Evolutionary conservation across 176 grass and related monocot species (phyloP).

Genomic region (Musa schizocarpa): DNA sequence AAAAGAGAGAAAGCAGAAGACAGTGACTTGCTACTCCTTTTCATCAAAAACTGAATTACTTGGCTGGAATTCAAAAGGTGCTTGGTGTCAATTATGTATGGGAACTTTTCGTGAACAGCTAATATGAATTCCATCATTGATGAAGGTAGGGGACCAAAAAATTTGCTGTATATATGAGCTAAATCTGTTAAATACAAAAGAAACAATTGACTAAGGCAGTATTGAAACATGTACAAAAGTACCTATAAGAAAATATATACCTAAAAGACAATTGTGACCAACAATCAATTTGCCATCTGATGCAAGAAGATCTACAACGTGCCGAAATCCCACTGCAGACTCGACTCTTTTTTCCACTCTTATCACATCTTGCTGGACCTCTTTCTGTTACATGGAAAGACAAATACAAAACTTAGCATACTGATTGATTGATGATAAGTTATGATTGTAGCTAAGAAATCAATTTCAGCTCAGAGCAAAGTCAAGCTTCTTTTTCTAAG

Average conservation of each 20-base stretch:
- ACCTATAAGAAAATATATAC: conserved; percentile 28
- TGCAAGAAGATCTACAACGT: conserved; percentile 91
- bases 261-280: conserved; percentile 90
- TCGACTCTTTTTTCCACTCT: conserved; percentile 44
- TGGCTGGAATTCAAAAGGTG: conserved; percentile 54
- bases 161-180: conserved; percentile 73
- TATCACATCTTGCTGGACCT: conserved; percentile 59
- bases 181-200: conserved; percentile 63
- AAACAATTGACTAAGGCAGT: conserved; percentile 9
- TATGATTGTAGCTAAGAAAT: too few relatives aligned
- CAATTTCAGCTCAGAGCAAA: too few relatives aligned
- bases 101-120: conserved; percentile 61
- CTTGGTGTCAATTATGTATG: conserved; percentile 71
- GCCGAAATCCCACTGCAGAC: conserved; percentile 72
- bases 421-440: background rate
- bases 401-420: conserved; percentile 4
- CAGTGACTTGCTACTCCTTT: conserved; percentile 70
- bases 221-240: background rate
- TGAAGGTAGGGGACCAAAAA: conserved; percentile 77
- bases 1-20: conserved; percentile 78
- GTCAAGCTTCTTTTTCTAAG: too few relatives aligned
- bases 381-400: conserved; percentile 42
- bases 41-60: conserved; percentile 57
- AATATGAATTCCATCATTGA: conserved; percentile 53
- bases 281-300: conserved; percentile 77